These are phyloP conservation scores for Eremothecium gossypii DNA, from an alignment of 1,139 yeast genomes.

Conservation along the genomic window DNA sequence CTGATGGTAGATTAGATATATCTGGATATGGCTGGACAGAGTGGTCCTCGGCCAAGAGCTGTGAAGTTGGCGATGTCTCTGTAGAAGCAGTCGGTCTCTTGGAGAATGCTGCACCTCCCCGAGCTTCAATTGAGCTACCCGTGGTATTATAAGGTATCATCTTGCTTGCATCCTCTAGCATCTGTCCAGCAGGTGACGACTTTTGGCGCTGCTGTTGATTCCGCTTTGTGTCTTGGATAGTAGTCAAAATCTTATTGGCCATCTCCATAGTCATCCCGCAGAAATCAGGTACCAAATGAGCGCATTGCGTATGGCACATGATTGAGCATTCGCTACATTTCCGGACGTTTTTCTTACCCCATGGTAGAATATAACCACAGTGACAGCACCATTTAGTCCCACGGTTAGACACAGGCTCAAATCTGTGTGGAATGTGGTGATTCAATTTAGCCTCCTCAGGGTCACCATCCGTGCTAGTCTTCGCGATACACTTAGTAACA, in stretches of 20 bases:
- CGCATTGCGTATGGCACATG: slow-evolving; percentile 88
- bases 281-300: slow-evolving; percentile 91
- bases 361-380: slow-evolving; percentile 91
- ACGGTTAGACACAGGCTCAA: slow-evolving; percentile 80
- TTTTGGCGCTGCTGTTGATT: slow-evolving; percentile 24
- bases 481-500: slow-evolving; percentile 91
- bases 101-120: too few species aligned
- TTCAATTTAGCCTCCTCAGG: slow-evolving; percentile 85
- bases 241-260: slow-evolving; percentile 80
- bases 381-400: slow-evolving; percentile 99
- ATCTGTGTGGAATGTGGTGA: slow-evolving; percentile 94
- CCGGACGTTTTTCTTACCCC: slow-evolving; percentile 91
- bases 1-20: too few species aligned
- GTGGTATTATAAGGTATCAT: too few species aligned
- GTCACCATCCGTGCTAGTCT: slow-evolving; percentile 75
- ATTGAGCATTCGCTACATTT: slow-evolving; percentile 93
- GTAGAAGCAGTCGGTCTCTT: too few species aligned
- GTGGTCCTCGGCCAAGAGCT: too few species aligned
- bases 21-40: too few species aligned
- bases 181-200: too few species aligned
- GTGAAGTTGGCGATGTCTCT: too few species aligned
- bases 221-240: slow-evolving; percentile 72
- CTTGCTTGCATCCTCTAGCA: too few species aligned
- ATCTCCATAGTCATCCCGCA: slow-evolving; percentile 98
- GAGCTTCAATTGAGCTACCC: too few species aligned